Conservation (phyloP, 2,329 filamentous ascomycete species). For the Amesomyces nigricolor region DNA sequence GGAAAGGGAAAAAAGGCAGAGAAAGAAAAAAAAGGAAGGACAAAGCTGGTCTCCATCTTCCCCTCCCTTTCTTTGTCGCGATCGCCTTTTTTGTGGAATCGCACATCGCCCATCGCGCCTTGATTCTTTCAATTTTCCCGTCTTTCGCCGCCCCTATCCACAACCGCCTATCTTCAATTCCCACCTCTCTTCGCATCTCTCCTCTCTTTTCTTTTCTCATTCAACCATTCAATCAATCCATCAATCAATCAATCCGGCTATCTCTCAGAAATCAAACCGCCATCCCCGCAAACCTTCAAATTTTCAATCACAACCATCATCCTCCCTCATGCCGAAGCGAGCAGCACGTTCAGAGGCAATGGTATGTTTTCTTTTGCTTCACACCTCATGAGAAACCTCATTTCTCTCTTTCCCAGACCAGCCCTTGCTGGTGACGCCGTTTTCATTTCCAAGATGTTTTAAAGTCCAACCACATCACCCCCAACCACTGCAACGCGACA, state of each 20-base stretch:
- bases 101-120: neutral
- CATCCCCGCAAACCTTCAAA: no score
- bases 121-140: neutral
- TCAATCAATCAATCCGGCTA: neutral
- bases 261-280: no score
- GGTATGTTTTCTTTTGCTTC: neutral
- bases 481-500: no score
- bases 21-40: conserved; percentile 14
- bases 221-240: neutral
- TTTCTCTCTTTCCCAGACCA: no score
- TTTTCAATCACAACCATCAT: no score
- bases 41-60: conserved; percentile 15
- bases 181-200: neutral
- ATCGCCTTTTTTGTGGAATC: conserved; percentile 10
- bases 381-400: no score
- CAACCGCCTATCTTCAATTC: neutral
- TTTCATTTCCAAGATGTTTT: no score
- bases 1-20: conserved; percentile 6
- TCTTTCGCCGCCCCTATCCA: neutral
- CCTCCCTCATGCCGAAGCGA: neutral
- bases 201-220: conserved; percentile 1
- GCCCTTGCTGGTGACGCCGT: no score
- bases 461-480: neutral
- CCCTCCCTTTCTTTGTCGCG: conserved; percentile 16
- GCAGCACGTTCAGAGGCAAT: neutral